Conservation (phyloP, 805 yeast genomes). For the Barnettozyma siamensis region DNA sequence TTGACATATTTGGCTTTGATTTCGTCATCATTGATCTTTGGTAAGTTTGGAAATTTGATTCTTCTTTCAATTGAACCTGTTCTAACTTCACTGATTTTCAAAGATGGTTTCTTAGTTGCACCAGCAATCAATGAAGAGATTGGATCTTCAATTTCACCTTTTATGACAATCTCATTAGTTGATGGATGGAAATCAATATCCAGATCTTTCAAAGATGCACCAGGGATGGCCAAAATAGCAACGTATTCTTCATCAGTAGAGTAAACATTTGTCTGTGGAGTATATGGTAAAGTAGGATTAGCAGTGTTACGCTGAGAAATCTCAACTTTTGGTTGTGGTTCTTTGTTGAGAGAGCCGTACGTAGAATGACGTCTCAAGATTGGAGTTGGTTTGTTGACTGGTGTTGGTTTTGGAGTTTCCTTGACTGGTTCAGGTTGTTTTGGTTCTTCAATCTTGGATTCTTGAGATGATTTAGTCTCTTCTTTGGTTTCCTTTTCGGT, state of each 20-base stretch:
- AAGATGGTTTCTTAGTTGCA: neutral
- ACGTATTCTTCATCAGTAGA: slow-evolving; percentile 41
- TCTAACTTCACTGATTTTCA: slow-evolving; percentile 46
- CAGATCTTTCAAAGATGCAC: slow-evolving; percentile 47
- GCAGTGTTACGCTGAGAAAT: slow-evolving; percentile 22
- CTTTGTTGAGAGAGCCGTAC: slow-evolving; percentile 11
- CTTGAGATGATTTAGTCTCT: no score
- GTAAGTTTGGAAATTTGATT: slow-evolving; percentile 48
- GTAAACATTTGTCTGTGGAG: slow-evolving; percentile 56
- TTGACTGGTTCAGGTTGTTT: slow-evolving; percentile 2
- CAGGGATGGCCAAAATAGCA: slow-evolving; percentile 51
- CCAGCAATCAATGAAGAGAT: slow-evolving; percentile 4
- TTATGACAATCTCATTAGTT: slow-evolving; percentile 45
- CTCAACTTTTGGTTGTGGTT: slow-evolving; percentile 25
- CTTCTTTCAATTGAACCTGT: slow-evolving; percentile 55
- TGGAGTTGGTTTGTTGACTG: slow-evolving; percentile 6
- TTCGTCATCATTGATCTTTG: slow-evolving; percentile 45
- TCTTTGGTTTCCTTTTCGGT: neutral
- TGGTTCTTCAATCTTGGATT: neutral
- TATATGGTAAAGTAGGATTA: slow-evolving; percentile 39
- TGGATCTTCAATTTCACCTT: slow-evolving; percentile 36
- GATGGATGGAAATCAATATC: slow-evolving; percentile 57
- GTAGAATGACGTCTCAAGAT: slow-evolving; percentile 21
- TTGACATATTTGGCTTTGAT: slow-evolving; percentile 49
- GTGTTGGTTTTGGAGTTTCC: slow-evolving; percentile 1